Conservation (phyloP, 345 rosid genomes). For the Eucalyptus marginata region DNA sequence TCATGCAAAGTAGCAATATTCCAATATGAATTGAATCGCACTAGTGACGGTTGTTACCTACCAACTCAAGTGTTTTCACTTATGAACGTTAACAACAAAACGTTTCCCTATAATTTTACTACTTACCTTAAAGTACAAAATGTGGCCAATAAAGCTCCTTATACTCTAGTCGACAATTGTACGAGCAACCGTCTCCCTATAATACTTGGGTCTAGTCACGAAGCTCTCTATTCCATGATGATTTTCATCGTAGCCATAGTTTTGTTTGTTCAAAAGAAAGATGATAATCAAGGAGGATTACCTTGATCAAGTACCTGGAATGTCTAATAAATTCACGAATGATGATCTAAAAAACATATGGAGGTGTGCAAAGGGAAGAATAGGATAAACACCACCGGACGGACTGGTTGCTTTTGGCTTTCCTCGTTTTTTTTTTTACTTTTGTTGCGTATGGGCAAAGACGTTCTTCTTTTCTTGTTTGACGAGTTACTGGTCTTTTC, state of each 20-base stretch:
- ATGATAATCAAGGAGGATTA: neutral
- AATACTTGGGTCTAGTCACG: neutral
- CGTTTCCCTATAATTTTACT: neutral
- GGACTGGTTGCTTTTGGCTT: neutral
- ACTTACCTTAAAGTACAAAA: neutral
- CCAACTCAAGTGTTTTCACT: neutral
- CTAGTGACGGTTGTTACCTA: neutral
- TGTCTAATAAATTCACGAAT: neutral
- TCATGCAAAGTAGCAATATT: conserved; percentile 16
- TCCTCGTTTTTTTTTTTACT: neutral
- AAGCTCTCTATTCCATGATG: neutral
- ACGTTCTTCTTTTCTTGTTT: neutral
- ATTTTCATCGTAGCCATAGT: neutral
- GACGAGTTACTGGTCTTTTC: neutral
- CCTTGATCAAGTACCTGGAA: neutral
- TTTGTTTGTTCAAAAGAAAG: neutral
- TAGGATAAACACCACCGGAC: neutral
- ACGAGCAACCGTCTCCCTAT: neutral
- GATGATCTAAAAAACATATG: too few species aligned
- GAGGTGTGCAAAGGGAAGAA: too few species aligned
- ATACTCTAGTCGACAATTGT: too few species aligned
- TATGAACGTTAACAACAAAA: neutral
- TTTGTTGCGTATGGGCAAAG: neutral
- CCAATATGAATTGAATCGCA: too few species aligned
- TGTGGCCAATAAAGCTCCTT: neutral